Percentiles rank a stretch among this genome's conserved stretches.
These are phyloP conservation scores for Dujonia santamariae DNA, from an alignment of 1,139 yeast genomes.

Conservation along the genomic window DNA sequence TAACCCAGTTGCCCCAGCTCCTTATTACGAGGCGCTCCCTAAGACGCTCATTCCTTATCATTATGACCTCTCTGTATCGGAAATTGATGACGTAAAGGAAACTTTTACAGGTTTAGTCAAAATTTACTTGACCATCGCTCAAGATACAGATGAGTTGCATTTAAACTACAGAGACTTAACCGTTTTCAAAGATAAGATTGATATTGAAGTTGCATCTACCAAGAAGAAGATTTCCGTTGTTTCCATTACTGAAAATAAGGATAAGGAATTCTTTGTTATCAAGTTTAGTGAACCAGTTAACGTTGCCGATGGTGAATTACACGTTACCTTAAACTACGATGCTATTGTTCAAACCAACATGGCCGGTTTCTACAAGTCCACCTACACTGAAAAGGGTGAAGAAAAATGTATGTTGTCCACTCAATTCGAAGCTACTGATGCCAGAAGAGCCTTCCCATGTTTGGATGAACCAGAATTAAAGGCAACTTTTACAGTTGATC, in stretches of 20 bases:
- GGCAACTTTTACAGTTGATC: slow-evolving; percentile 65
- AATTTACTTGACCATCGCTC: slow-evolving; percentile 33
- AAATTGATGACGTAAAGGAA: slow-evolving; percentile 30
- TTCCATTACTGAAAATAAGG: slow-evolving; percentile 17
- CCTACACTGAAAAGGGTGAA: slow-evolving; percentile 59
- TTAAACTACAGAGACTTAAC: slow-evolving; percentile 42
- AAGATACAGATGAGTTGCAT: slow-evolving; percentile 33
- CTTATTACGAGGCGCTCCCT: slow-evolving; percentile 45
- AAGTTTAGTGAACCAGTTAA: slow-evolving; percentile 17
- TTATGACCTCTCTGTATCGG: slow-evolving; percentile 38
- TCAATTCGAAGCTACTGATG: slow-evolving; percentile 85
- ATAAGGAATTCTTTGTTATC: slow-evolving; percentile 27
- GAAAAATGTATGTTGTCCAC: slow-evolving; percentile 70
- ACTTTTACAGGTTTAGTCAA: slow-evolving; percentile 41
- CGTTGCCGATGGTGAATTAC: slow-evolving; percentile 14
- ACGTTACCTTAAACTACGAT: slow-evolving; percentile 35
- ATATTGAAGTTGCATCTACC: slow-evolving; percentile 7
- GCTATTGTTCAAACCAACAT: slow-evolving; percentile 56
- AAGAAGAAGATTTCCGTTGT: slow-evolving; percentile 11
- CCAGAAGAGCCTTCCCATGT: slow-evolving; percentile 82
- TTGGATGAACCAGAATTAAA: slow-evolving; percentile 78
- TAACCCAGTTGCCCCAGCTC: not conserved
- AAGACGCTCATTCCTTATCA: slow-evolving; percentile 37
- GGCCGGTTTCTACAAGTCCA: slow-evolving; percentile 82
- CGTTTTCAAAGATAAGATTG: slow-evolving; percentile 15